A percentile compares a stretch with the other conserved stretches of the same genome.
These are phyloP conservation scores for Mycena sanguinolenta DNA, from an alignment of 768 basidiomycete genomes.

Conservation along the genomic window DNA sequence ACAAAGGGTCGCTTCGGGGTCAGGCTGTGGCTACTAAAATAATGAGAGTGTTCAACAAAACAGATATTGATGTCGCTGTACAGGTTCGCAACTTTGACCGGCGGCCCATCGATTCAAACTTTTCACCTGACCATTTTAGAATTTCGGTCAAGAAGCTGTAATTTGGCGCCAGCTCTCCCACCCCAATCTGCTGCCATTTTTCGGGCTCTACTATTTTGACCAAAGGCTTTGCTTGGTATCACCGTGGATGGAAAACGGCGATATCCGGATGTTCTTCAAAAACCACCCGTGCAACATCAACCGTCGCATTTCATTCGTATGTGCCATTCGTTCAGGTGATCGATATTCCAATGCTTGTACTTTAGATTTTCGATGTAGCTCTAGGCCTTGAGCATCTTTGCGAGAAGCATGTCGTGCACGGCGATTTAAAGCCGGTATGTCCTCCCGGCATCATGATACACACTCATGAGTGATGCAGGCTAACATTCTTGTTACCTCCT, in stretches of 20 bases:
- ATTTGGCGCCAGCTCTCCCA: slow-evolving; percentile 38
- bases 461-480: not conserved
- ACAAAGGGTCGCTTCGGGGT: slow-evolving; percentile 23
- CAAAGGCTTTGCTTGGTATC: not conserved
- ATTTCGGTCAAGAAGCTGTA: slow-evolving; percentile 36
- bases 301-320: not conserved
- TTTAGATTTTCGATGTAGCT: slow-evolving; percentile 1
- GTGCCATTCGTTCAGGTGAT: not conserved
- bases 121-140: slow-evolving; percentile 4
- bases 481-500: not conserved
- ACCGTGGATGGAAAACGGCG: not conserved
- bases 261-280: not conserved
- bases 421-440: not conserved
- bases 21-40: slow-evolving; percentile 32
- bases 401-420: not conserved
- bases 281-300: not conserved
- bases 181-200: slow-evolving; percentile 32
- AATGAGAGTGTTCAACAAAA: slow-evolving; percentile 22
- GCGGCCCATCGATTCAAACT: not conserved
- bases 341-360: not conserved
- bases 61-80: slow-evolving; percentile 19
- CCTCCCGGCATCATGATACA: not conserved
- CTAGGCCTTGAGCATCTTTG: not conserved
- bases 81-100: slow-evolving; percentile 5
- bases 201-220: not conserved